These are phyloP conservation scores for Xylariaceae sp. DNA, from an alignment of 2,329 filamentous ascomycete species.

Conservation along the genomic window DNA sequence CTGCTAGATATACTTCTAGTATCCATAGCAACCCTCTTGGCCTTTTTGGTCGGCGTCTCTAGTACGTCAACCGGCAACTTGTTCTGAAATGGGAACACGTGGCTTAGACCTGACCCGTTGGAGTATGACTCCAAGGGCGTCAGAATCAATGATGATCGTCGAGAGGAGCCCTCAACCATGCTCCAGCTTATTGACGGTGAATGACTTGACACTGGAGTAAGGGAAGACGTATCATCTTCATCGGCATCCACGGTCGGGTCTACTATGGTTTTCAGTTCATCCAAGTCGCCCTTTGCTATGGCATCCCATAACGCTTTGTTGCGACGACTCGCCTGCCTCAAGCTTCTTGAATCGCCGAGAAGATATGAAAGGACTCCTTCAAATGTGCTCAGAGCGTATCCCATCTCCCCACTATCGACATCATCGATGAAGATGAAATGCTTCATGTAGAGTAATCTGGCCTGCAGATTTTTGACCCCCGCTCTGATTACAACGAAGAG, in stretches of 20 bases:
- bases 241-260: conserved; percentile 58
- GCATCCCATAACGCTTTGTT: conserved; percentile 89
- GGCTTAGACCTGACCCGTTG: conserved; percentile 57
- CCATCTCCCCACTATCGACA: conserved; percentile 91
- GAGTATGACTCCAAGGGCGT: conserved; percentile 48
- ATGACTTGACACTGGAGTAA: conserved; percentile 38
- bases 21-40: conserved; percentile 85
- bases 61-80: conserved; percentile 40
- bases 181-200: conserved; percentile 45
- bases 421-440: conserved; percentile 98
- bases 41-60: conserved; percentile 42
- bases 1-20: conserved; percentile 80
- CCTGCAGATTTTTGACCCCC: conserved; percentile 79
- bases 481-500: conserved; percentile 90
- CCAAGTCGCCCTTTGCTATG: conserved; percentile 67
- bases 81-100: conserved; percentile 87
- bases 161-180: conserved; percentile 40
- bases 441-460: conserved; percentile 87
- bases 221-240: conserved; percentile 35
- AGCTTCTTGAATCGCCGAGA: conserved; percentile 69
- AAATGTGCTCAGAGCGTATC: conserved; percentile 91
- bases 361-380: conserved; percentile 91
- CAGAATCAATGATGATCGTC: conserved; percentile 39
- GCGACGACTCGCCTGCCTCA: conserved; percentile 77
- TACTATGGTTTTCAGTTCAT: conserved; percentile 70